Evolutionary conservation across 73 alveolate genomes (phyloP).

Genomic region (Tetrahymena thermophila): DNA sequence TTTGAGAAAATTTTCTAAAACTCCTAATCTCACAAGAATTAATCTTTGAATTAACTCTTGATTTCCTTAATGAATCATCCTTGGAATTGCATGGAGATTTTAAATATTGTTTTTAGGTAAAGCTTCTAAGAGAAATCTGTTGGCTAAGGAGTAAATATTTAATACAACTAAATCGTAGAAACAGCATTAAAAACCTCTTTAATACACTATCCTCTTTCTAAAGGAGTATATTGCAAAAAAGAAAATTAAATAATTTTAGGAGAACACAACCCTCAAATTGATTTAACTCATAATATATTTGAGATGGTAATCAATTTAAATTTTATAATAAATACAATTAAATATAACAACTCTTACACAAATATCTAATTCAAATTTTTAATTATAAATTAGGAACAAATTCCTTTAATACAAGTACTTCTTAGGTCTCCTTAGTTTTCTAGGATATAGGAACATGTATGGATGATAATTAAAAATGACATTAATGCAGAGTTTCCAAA

Average conservation of each 20-base stretch:
- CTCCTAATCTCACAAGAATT: neutral
- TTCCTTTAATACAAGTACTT: neutral
- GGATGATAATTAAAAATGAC: neutral
- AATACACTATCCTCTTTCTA: neutral
- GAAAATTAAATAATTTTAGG: neutral
- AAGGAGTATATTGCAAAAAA: neutral
- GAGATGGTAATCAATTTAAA: neutral
- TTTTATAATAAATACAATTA: no score
- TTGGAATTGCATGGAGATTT: neutral
- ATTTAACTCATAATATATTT: neutral
- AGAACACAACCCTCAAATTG: neutral
- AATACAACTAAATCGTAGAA: neutral
- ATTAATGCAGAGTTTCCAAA: neutral
- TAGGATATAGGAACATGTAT: neutral
- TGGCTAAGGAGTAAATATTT: neutral
- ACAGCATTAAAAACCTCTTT: neutral
- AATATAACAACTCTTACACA: no score
- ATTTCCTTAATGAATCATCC: neutral
- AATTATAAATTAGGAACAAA: neutral
- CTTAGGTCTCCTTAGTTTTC: neutral
- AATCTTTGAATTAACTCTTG: neutral
- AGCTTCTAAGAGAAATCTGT: neutral
- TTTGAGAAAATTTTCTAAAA: neutral
- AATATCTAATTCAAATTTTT: neutral
- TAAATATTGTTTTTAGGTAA: neutral